Percentiles rank a stretch among this genome's conserved stretches.
These are phyloP conservation scores for Curvularia verruculosa DNA, from an alignment of 2,329 filamentous ascomycete genomes.

Conservation along the genomic window DNA sequence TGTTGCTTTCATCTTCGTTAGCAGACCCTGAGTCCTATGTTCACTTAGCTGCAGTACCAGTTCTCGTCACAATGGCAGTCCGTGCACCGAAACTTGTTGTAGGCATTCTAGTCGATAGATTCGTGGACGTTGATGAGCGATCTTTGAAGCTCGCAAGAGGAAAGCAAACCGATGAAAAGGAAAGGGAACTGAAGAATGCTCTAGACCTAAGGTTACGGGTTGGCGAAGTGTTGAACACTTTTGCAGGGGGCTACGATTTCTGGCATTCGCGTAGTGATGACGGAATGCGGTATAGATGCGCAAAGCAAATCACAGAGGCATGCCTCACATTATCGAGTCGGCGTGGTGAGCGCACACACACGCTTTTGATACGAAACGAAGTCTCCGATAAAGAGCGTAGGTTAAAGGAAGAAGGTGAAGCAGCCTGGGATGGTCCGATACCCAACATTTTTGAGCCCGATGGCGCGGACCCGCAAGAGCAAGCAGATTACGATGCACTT, in stretches of 20 bases:
- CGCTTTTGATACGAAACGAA: slow-evolving; percentile 62
- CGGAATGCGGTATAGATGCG: slow-evolving; percentile 10
- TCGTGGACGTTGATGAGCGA: slow-evolving; percentile 65
- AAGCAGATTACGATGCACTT: slow-evolving; percentile 57
- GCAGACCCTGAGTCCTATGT: slow-evolving; percentile 74
- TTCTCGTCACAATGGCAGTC: slow-evolving; percentile 66
- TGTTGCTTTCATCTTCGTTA: slow-evolving; percentile 69
- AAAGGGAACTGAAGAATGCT: slow-evolving; percentile 36
- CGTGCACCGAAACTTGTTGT: slow-evolving; percentile 67
- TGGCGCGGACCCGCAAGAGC: slow-evolving; percentile 28
- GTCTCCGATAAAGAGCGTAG: slow-evolving; percentile 58
- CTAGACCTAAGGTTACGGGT: slow-evolving; percentile 71
- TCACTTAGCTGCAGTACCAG: slow-evolving; percentile 69
- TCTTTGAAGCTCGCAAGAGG: slow-evolving; percentile 29
- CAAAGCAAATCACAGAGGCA: slow-evolving; percentile 57
- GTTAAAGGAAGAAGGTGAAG: slow-evolving; percentile 57
- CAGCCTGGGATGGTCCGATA: slow-evolving; percentile 62
- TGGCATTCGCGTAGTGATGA: slow-evolving; percentile 16
- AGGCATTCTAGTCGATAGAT: slow-evolving; percentile 69
- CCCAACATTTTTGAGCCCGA: slow-evolving; percentile 44
- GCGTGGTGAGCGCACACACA: slow-evolving; percentile 65
- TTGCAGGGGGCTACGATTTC: slow-evolving; percentile 28
- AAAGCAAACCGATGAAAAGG: slow-evolving; percentile 27
- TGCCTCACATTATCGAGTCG: slow-evolving; percentile 70
- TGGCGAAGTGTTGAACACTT: slow-evolving; percentile 59